Evolutionary conservation across 306 rosid species (phyloP), one percentile per base, ranked within the genome.

Genomic region (Quercus aquifolioides): DNA sequence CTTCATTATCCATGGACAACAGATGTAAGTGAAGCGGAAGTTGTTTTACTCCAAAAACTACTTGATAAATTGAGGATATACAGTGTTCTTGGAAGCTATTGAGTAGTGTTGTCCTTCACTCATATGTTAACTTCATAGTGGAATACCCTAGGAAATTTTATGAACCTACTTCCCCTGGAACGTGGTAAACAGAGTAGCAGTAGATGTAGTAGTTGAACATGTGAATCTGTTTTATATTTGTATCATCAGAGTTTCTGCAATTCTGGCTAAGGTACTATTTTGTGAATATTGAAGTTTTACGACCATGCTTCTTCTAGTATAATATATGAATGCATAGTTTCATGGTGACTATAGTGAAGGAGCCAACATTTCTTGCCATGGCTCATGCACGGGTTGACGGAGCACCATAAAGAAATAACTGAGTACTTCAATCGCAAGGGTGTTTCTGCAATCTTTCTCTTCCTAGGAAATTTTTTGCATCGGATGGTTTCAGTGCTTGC

Each of bases 401-500:
- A 90, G 86, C 88, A 91, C 81, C 99, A 90, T 81, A 75, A 77
- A 71, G 94, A 89, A 74, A 80, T 95, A 78, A 92, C 81, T 25
- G 93, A 95, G 5, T 93, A 95, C 89, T 95, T 95, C 84, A 89
- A 85, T 79, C 86, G 59, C 17, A 90, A 88, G 79, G 89, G 90
- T 4, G 91, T 95, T 78, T 91, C 97, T 71, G 88, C 90, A 56
- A 91, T 95, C 79, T 92, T 89, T 89, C 91, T 95, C 78, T 92
- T 91, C 62, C 89, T 98, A 71, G 87, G 87, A 89, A 95, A 92
- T 86, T 79, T 93, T 54, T 81, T 95, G 64, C 88, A 93, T 17
- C 82, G 97, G 82, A 88, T 91, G 86, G 97, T 93, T 76, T 92
- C 99, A 1, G 77, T 89, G 82, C 91, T 89, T 55, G 98, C 99